Evolutionary conservation across 1,139 yeast genomes (phyloP), one percentile per base, ranked within the genome.

Genomic region (Nakaseomyces bracarensis): DNA sequence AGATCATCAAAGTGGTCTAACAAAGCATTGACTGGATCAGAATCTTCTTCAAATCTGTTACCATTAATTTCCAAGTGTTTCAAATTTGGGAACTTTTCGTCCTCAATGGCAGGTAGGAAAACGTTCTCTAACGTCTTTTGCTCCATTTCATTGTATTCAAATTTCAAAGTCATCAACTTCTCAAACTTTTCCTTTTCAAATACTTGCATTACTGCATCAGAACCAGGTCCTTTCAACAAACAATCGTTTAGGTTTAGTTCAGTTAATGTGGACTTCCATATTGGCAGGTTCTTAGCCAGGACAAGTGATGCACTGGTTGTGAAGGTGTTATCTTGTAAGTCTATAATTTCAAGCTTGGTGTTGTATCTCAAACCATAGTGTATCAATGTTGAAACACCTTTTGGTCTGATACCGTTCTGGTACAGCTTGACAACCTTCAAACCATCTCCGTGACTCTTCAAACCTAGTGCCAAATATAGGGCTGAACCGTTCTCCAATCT

Each of bases 331-430:
- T 91, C 98, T 69, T 93, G 97, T 54, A 91, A 72, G 64, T 91
- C 98, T 37, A 93, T 68, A 36, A 76, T 75, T 52, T 77, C 71
- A 55, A 91, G 73, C 29, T 74, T 68, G 26, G 69, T 67, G 60
- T 84, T 79, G 48, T 68, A 61, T 39, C 74, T 65, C 54, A 91
- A 74, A 47, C 96, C 97, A 46, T 82, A 75, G 28, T 70, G 68
- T 52, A 91, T 70, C 60, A 91, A 72, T 54, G 75, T 79, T 49
- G 82, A 74, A 46, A 91, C 79, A 53, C 98, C 98, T 46, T 78
- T 81, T 45, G 95, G 97, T 66, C 98, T 80, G 49, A 91, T 91
- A 59, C 98, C 98, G 61, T 91, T 91, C 67, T 91, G 98, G 59
- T 86, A 89, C 54, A 91, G 72, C 60, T 84, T 77, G 31, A 91